These are phyloP conservation scores for Kalmusia sp. DNA, from an alignment of 2,329 filamentous ascomycete species.

Conservation along the genomic window DNA sequence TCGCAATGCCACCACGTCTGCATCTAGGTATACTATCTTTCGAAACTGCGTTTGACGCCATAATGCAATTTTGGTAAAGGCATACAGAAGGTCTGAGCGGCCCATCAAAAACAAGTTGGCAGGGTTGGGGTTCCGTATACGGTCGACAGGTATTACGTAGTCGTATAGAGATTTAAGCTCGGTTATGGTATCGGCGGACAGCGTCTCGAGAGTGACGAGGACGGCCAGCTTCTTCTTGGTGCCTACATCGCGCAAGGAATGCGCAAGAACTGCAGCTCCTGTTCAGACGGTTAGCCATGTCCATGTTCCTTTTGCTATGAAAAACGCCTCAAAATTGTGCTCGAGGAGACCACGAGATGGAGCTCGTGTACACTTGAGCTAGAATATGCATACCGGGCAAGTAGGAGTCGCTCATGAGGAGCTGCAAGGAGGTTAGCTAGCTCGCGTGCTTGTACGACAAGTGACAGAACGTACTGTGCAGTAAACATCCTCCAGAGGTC, in stretches of 20 bases:
- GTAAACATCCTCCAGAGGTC: conserved; percentile 64
- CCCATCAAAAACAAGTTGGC: conserved; percentile 92
- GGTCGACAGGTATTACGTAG: conserved; percentile 83
- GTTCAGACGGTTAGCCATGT: conserved; percentile 15
- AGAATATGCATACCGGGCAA: conserved; percentile 72
- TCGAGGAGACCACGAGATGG: not conserved
- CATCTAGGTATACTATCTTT: conserved; percentile 93
- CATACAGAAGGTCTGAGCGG: conserved; percentile 85
- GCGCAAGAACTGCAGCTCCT: conserved; percentile 93
- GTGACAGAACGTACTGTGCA: conserved; percentile 62
- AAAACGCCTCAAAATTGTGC: too few species aligned
- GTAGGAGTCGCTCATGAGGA: conserved; percentile 90
- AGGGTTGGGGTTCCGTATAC: conserved; percentile 77
- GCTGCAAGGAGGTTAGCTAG: conserved; percentile 61
- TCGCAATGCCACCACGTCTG: conserved; percentile 88
- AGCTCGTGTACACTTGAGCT: not conserved
- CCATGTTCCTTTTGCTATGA: not conserved
- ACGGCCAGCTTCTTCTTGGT: conserved; percentile 85
- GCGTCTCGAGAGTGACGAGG: conserved; percentile 79
- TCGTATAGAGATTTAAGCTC: conserved; percentile 88
- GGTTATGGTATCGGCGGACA: conserved; percentile 76
- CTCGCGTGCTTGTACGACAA: conserved; percentile 27
- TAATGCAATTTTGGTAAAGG: conserved; percentile 95
- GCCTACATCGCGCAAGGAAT: conserved; percentile 90
- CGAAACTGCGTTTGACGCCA: conserved; percentile 92